phyloP scores from a whole-genome alignment of 176 grass and related monocot genomes.

The Olyra latifolia region DNA sequence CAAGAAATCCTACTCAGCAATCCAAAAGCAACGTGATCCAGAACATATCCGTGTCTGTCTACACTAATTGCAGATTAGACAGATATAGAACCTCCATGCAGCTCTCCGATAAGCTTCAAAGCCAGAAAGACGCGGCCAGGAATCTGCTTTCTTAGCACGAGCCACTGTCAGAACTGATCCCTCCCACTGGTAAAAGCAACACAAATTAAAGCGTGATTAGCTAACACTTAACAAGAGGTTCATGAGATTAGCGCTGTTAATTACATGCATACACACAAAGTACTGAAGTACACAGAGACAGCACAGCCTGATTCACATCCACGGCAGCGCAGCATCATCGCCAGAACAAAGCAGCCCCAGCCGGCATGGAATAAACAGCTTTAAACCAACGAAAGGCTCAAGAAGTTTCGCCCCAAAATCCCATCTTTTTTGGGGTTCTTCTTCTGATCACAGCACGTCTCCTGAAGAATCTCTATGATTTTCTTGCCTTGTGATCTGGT shows the following conservation, averaged over 20 bases:
- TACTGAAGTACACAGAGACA: neutral
- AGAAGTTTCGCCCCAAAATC: slow-evolving; percentile 23
- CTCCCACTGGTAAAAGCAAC: neutral
- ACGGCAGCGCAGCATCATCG: no score
- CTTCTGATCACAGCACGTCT: neutral
- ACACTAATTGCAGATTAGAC: neutral
- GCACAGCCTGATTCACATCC: neutral
- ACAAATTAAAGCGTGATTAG: neutral
- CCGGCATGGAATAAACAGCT: slow-evolving; percentile 31
- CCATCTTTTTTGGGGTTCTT: neutral
- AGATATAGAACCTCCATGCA: neutral
- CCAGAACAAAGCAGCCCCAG: no score
- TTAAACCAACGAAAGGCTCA: neutral
- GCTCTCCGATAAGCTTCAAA: neutral
- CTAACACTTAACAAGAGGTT: neutral
- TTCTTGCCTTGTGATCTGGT: neutral
- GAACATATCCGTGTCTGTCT: neutral
- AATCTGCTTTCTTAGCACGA: slow-evolving; percentile 13
- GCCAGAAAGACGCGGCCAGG: neutral
- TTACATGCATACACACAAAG: neutral
- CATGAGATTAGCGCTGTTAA: neutral
- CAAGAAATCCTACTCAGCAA: neutral
- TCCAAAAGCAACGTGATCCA: neutral
- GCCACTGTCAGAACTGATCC: neutral
- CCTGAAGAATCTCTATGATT: neutral